phyloP scores from a whole-genome alignment of 2,329 filamentous ascomycete species.

The Torrubiella hemipterigena region DNA sequence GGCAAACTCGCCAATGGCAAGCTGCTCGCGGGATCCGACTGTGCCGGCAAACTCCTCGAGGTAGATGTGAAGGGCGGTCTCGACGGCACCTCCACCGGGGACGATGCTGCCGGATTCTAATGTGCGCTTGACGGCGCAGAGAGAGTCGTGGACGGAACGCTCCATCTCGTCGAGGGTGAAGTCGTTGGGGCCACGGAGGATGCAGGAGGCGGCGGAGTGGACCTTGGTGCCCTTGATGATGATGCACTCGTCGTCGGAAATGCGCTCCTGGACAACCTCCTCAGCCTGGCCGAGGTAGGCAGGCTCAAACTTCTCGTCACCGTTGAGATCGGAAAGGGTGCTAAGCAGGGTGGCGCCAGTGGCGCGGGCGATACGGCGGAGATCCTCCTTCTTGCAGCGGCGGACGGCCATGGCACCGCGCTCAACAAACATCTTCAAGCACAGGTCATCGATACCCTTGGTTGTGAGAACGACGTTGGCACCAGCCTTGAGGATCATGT shows the following conservation, averaged over 20 bases:
- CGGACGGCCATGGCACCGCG: constrained; percentile 90
- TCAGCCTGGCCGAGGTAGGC: constrained; percentile 85
- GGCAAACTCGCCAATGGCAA: constrained; percentile 95
- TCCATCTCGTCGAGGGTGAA: constrained; percentile 98
- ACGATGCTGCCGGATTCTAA: constrained; percentile 95
- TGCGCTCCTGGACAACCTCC: constrained; percentile 94
- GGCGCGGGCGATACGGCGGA: constrained; percentile 89
- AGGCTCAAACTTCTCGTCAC: constrained; percentile 90
- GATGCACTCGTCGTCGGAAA: constrained; percentile 98
- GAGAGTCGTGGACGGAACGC: constrained; percentile 90
- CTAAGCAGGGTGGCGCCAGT: constrained; percentile 88
- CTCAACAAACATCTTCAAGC: constrained; percentile 89
- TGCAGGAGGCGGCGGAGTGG: constrained; percentile 88
- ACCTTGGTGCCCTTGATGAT: constrained; percentile 91
- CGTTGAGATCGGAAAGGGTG: constrained; percentile 90
- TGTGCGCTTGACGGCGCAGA: constrained; percentile 94
- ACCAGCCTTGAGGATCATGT: constrained; percentile 95
- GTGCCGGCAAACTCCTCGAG: constrained; percentile 97
- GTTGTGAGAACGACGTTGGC: constrained; percentile 95
- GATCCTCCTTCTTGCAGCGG: constrained; percentile 96
- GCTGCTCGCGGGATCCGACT: constrained; percentile 90
- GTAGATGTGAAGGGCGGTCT: constrained; percentile 98
- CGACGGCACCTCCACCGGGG: constrained; percentile 88
- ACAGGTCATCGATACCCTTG: constrained; percentile 95
- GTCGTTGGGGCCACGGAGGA: constrained; percentile 91